Conservation (phyloP, 2,329 filamentous ascomycete species). For the Microdochium paspali region DNA sequence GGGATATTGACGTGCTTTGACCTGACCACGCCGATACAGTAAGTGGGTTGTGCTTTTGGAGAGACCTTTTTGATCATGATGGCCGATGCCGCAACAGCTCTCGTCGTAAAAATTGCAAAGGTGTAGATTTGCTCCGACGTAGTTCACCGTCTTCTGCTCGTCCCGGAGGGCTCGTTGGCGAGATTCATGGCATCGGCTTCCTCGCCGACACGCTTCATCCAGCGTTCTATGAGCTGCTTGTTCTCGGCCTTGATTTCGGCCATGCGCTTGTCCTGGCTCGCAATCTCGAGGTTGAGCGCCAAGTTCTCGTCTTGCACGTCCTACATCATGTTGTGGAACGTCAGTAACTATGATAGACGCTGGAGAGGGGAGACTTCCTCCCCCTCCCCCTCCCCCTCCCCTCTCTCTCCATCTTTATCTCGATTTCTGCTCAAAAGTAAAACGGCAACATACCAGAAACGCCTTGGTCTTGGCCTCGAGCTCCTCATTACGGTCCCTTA, state of each 20-base stretch:
- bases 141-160: slow-evolving; percentile 11
- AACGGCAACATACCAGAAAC: slow-evolving; percentile 48
- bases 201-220: slow-evolving; percentile 79
- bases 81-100: no score
- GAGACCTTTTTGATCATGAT: no score
- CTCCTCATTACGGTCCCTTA: slow-evolving; percentile 80
- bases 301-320: slow-evolving; percentile 91
- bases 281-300: slow-evolving; percentile 76
- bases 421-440: no score
- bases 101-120: no score
- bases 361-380: not conserved
- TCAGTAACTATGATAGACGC: no score
- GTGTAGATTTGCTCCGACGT: no score
- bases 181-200: slow-evolving; percentile 85
- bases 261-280: slow-evolving; percentile 70
- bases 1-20: not conserved
- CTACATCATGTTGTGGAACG: slow-evolving; percentile 21
- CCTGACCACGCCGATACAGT: no score
- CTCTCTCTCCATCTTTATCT: no score
- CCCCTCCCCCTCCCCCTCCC: no score
- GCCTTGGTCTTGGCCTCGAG: slow-evolving; percentile 74
- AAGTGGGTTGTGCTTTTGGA: no score
- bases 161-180: slow-evolving; percentile 37
- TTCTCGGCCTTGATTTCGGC: slow-evolving; percentile 74
- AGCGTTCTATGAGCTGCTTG: slow-evolving; percentile 77